Conservation (phyloP, 202 grass and related monocot genomes). For the Saccharum hybrid region DNA sequence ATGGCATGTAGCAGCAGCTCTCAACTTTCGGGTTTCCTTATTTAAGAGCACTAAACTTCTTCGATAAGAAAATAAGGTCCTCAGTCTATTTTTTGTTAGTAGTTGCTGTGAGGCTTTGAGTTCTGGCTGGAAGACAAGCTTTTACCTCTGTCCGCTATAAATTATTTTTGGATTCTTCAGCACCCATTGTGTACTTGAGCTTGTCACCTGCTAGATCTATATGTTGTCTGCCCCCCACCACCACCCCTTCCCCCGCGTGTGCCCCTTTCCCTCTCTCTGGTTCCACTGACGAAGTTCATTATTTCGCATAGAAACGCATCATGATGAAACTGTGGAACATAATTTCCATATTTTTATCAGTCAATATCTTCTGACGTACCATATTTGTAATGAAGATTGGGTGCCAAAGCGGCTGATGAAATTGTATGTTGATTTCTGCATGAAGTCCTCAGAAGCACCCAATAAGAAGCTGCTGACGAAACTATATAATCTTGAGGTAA, state of each 20-base stretch:
- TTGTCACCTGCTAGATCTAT: conserved; percentile 6
- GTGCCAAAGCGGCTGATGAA: conserved; percentile 93
- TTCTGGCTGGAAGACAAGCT: conserved; percentile 1
- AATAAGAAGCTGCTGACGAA: conserved; percentile 76
- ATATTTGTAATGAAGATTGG: conserved; percentile 64
- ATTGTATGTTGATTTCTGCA: conserved; percentile 85
- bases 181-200: background rate
- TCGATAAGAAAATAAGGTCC: background rate
- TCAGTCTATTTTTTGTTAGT: background rate
- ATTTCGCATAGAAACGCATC: conserved; percentile 25
- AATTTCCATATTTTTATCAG: background rate
- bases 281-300: conserved; percentile 34
- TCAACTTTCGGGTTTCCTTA: conserved; percentile 25
- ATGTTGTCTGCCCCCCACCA: background rate
- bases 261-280: background rate
- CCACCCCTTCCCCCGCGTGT: too few species aligned
- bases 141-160: background rate
- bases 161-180: conserved; percentile 21
- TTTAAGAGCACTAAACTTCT: background rate
- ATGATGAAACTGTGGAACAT: conserved; percentile 24
- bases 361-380: conserved; percentile 45
- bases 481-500: conserved; percentile 91
- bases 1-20: background rate
- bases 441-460: conserved; percentile 74
- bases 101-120: background rate